Base-by-base conservation (phyloP, 2,329 filamentous ascomycete species). In the Ciborinia camelliae region DNA sequence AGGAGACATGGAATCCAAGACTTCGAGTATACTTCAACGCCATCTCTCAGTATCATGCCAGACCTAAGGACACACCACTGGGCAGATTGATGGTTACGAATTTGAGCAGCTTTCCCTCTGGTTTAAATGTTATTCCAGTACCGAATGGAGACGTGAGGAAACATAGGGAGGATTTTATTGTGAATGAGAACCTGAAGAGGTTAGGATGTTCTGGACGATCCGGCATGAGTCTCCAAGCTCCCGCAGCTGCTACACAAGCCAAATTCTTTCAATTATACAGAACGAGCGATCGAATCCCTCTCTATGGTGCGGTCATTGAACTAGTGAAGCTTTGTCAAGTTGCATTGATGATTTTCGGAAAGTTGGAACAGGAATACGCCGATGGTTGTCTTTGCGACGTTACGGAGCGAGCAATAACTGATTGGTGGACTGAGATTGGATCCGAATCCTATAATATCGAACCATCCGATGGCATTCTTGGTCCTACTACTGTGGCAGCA, bases 351-450 rank as follows among this genome's bases (percentile, higher is more conserved):
- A 81, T 97, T 66, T 99, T 97, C 76, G 91, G 89, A 62, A 92
- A 93, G 75, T 80, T 98, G 7, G 88, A 91, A n/a, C 84, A 89
- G 37, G 90, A 93, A 69, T 98, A 96, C 75, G 90, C 91, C 9
- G 95, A 99, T 73, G 95, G 95, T 0, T 79, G 97, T 30, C 83
- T 99, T 3, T 99, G 95, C 75, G 95, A 99, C 78, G 82, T 95
- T 51, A 98, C 95, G 0, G 95, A 99, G 76, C 88, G 84, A 67
- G 92, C 93, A 1, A 87, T 98, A 71, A 89, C 88, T 67, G 91
- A 97, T 75, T 99, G 95, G 95, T 98, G 95, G 95, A 88, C 90
- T 1, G 91, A 97, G 72, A 89, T 97, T 66, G 95, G 95, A 1
- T 89, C 88, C 0, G 94, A 98, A 70, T 89, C 95, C 73, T 97